Evolutionary conservation across 2,329 filamentous ascomycete genomes (phyloP), one percentile per base, ranked within the genome.

Genomic region (Pyrenophora teres): DNA sequence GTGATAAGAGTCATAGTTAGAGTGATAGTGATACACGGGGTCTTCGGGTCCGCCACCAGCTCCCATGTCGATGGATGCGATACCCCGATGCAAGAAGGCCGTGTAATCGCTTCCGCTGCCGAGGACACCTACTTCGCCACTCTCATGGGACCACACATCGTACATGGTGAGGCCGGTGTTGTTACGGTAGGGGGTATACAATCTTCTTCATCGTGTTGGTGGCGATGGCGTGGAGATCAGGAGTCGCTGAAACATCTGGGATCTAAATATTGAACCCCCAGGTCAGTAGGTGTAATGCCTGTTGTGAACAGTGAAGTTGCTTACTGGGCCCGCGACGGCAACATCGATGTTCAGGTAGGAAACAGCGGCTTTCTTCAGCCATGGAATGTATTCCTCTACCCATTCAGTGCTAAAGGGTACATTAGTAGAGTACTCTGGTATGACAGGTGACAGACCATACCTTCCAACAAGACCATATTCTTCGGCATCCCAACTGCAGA

Each of bases 331-430:
- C 1, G 43, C 36, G 2, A 77, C 75, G 0, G 78, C 80, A 2
- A 80, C 72, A 38, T 82, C 80, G 30, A 82, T 69, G 60, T 83
- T 83, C 40, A 83, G 70, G 44, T 83, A 81, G 0, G 77, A 74
- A 3, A 80, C 72, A 2, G 74, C 74, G 4, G 76, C 70, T 2
- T 61, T 70, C 40, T 71, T 75, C 32, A 81, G 64, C 78, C 78
- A 80, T 2, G 75, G 76, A 16, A 79, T 67, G 62, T 77, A 78
- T 56, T 80, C 78, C 56, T 81, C 78, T 39, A 80, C 74, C 76
- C 77, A 80, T 56, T 80, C 78, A 0, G 78, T 79, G 18, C 73
- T 76, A 37, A 66, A 27, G 25, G 25, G 6, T 15, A 15, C 12
- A 32, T 62, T 19, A 54, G 54, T 16, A 43, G 30, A 18, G 15